phyloP scores from a whole-genome alignment of 495 filamentous ascomycete genomes.

The Tuber calosporum region DNA sequence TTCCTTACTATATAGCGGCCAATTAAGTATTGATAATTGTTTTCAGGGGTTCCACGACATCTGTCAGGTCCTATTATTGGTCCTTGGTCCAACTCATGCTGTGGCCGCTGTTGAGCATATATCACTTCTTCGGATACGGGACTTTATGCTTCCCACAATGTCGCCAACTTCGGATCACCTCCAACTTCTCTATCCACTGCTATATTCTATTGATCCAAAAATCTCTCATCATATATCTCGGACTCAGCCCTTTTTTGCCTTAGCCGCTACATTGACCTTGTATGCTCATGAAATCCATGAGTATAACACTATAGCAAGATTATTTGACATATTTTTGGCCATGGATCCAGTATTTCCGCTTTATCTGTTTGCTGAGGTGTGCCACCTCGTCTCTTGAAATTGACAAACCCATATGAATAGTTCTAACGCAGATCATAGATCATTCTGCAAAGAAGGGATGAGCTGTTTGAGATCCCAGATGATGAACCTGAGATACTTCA shows the following conservation, averaged over 20 bases:
- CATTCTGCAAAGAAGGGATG: constrained; percentile 66
- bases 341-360: constrained; percentile 75
- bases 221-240: constrained; percentile 65
- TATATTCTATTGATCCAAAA: constrained; percentile 58
- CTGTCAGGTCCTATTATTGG: constrained; percentile 87
- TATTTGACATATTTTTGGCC: constrained; percentile 87
- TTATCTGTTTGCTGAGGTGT: constrained; percentile 71
- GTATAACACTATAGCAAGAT: constrained; percentile 73
- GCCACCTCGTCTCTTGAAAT: constrained; percentile 16
- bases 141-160: constrained; percentile 95
- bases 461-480: constrained; percentile 69
- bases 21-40: not conserved
- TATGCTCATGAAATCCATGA: constrained; percentile 93
- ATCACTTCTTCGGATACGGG: constrained; percentile 80
- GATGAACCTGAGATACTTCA: constrained; percentile 95
- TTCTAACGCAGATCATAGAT: constrained; percentile 49
- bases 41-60: constrained; percentile 85
- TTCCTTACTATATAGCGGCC: not conserved
- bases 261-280: constrained; percentile 81
- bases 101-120: constrained; percentile 61
- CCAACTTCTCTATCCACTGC: constrained; percentile 71
- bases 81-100: constrained; percentile 55
- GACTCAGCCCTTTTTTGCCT: constrained; percentile 83
- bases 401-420: constrained; percentile 6
- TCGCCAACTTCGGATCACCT: constrained; percentile 73